A percentile compares a stretch with the other conserved stretches of the same genome.
Evolutionary conservation across 106 monocot genomes (phyloP).

Genomic region (Vanilla planifolia): DNA sequence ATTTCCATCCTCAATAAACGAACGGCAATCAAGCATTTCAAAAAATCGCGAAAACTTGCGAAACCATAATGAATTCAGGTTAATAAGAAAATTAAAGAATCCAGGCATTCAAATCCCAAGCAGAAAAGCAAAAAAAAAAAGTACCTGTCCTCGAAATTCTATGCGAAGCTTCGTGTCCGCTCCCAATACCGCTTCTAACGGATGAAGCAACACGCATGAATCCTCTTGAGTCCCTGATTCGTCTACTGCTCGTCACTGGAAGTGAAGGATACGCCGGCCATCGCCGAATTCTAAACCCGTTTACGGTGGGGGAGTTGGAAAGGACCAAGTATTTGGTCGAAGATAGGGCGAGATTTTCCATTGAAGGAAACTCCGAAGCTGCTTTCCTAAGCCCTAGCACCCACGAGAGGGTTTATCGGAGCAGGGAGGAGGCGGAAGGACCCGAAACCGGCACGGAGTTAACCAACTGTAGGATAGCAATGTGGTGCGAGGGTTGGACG

Average conservation of each 20-base stretch:
- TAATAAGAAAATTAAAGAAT: not conserved
- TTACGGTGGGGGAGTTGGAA: not conserved
- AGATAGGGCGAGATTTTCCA: constrained; percentile 6
- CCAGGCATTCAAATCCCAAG: not conserved
- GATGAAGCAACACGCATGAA: not conserved
- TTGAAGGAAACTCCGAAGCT: not conserved
- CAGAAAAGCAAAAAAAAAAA: not conserved
- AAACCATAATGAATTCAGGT: too few species aligned
- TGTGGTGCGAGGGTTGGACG: too few species aligned
- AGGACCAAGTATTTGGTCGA: constrained; percentile 8
- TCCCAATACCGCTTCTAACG: not conserved
- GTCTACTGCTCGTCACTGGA: not conserved
- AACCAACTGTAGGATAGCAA: too few species aligned
- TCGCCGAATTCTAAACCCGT: constrained; percentile 3
- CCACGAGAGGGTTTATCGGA: not conserved
- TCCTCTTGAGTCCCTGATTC: not conserved
- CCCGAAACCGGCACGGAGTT: too few species aligned
- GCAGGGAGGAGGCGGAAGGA: not conserved
- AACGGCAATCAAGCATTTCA: too few species aligned
- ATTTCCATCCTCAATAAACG: too few species aligned
- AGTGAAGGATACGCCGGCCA: not conserved
- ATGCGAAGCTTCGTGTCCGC: not conserved
- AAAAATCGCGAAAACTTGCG: too few species aligned
- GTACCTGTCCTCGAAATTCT: constrained; percentile 8
- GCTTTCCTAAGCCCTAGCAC: not conserved